These are phyloP conservation scores for Hanseniaspora singularis DNA, from an alignment of 805 yeast species.

Conservation along the genomic window DNA sequence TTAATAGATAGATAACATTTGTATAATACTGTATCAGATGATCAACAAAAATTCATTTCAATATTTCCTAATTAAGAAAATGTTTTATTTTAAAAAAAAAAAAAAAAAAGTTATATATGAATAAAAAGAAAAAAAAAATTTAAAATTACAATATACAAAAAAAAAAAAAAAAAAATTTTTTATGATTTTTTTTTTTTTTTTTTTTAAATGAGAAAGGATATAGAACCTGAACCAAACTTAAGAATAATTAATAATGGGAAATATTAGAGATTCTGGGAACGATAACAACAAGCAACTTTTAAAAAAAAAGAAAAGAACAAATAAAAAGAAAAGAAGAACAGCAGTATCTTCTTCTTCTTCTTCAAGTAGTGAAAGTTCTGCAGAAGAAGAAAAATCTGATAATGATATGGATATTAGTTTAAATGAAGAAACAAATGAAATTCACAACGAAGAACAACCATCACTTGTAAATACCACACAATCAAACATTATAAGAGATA, in stretches of 20 bases:
- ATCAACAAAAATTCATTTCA: no score
- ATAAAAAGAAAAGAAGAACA: constrained; percentile 73
- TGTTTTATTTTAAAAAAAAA: no score
- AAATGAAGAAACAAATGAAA: constrained; percentile 11
- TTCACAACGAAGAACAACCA: constrained; percentile 9
- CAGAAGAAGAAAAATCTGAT: constrained; percentile 25
- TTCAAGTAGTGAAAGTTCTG: constrained; percentile 27
- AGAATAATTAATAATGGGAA: background rate
- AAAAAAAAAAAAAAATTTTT: no score
- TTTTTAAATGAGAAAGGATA: no score
- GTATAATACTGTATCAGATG: no score
- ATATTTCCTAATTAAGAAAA: no score
- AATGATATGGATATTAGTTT: background rate
- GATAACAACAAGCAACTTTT: constrained; percentile 21
- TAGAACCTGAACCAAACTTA: background rate
- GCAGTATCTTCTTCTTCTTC: constrained; percentile 49
- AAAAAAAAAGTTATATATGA: no score
- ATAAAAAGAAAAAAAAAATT: no score
- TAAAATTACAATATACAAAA: no score
- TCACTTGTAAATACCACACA: background rate
- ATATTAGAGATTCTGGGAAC: constrained; percentile 13
- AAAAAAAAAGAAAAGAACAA: constrained; percentile 31
- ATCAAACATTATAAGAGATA: constrained; percentile 18
- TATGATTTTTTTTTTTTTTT: no score
- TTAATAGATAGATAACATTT: no score